Percentiles rank a stretch among this genome's conserved stretches.
These are phyloP conservation scores for Penicillium sp. DNA, from an alignment of 2,329 filamentous ascomycete species.

Conservation along the genomic window DNA sequence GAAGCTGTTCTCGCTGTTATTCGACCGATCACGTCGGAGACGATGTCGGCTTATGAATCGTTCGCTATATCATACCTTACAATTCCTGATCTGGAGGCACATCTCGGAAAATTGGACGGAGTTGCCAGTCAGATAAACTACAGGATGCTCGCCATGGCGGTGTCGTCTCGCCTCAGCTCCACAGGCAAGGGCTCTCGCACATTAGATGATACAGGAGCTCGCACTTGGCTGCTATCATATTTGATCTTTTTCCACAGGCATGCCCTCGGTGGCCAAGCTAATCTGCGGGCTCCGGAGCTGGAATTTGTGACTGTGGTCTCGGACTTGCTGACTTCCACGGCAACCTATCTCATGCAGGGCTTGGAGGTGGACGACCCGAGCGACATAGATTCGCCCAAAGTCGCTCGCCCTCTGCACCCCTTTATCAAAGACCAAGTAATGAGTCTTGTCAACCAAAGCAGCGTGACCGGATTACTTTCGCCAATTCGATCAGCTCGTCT, in stretches of 20 bases:
- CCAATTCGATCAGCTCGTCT: constrained; percentile 35
- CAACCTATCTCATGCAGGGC: constrained; percentile 52
- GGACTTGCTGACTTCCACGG: constrained; percentile 54
- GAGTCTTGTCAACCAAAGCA: constrained; percentile 70
- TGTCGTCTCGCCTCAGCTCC: constrained; percentile 34
- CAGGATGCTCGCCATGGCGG: constrained; percentile 45
- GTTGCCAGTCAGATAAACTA: constrained; percentile 52
- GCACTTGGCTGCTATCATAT: constrained; percentile 58
- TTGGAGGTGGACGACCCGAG: constrained; percentile 45
- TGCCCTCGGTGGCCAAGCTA: constrained; percentile 39
- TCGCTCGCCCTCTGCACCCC: constrained; percentile 33
- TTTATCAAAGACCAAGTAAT: constrained; percentile 66
- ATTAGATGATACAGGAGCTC: constrained; percentile 39
- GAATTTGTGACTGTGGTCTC: constrained; percentile 58
- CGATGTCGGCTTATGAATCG: constrained; percentile 45
- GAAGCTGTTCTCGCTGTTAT: constrained; percentile 43
- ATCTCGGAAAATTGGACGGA: constrained; percentile 39
- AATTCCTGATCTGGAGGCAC: constrained; percentile 40
- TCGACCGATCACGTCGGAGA: constrained; percentile 43
- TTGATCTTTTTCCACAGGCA: constrained; percentile 58
- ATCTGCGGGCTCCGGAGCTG: constrained; percentile 47
- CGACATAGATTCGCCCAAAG: constrained; percentile 31
- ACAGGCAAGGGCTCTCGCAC: constrained; percentile 25
- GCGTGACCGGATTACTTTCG: constrained; percentile 63
- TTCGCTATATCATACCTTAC: constrained; percentile 48